A percentile compares a stretch with the other conserved stretches of the same genome.
phyloP scores from a whole-genome alignment of 163 green algal genomes.

The Scenedesmus sp. region DNA sequence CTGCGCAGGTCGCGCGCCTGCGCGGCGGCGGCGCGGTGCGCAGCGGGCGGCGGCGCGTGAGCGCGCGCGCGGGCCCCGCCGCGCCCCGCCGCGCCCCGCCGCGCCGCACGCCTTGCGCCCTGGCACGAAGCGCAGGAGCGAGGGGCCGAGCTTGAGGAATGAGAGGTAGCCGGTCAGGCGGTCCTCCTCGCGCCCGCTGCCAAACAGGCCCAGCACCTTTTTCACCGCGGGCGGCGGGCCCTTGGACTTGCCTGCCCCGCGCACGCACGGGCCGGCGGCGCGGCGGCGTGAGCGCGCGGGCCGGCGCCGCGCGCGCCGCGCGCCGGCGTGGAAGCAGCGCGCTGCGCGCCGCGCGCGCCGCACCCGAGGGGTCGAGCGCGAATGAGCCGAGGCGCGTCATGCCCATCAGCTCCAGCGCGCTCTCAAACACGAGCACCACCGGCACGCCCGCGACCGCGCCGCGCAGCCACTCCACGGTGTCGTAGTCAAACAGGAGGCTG shows the following conservation, averaged over 20 bases:
- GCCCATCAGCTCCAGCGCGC: constrained; percentile 95
- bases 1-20: constrained; percentile 91
- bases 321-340: not conserved
- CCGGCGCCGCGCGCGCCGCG: too few relatives aligned
- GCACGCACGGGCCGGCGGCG: not conserved
- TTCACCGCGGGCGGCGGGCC: constrained; percentile 91
- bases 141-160: constrained; percentile 97
- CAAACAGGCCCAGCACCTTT: constrained; percentile 95
- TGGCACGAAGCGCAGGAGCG: constrained; percentile 89
- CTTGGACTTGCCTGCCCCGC: constrained; percentile 66
- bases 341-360: not conserved
- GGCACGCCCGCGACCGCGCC: constrained; percentile 72
- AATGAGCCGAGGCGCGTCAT: constrained; percentile 85
- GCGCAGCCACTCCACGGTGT: constrained; percentile 97
- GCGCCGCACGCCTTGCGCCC: not conserved
- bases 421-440: constrained; percentile 95
- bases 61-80: too few relatives aligned
- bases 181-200: constrained; percentile 92
- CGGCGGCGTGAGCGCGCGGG: not conserved
- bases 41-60: not conserved
- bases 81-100: too few relatives aligned
- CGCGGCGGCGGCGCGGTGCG: not conserved
- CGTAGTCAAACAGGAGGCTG: constrained; percentile 96
- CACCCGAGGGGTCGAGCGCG: constrained; percentile 60
- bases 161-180: constrained; percentile 98